A percentile compares a stretch with the other conserved stretches of the same genome.
Evolutionary conservation across 495 filamentous ascomycete genomes (phyloP).

Genomic region (Apodospora peruviana): DNA sequence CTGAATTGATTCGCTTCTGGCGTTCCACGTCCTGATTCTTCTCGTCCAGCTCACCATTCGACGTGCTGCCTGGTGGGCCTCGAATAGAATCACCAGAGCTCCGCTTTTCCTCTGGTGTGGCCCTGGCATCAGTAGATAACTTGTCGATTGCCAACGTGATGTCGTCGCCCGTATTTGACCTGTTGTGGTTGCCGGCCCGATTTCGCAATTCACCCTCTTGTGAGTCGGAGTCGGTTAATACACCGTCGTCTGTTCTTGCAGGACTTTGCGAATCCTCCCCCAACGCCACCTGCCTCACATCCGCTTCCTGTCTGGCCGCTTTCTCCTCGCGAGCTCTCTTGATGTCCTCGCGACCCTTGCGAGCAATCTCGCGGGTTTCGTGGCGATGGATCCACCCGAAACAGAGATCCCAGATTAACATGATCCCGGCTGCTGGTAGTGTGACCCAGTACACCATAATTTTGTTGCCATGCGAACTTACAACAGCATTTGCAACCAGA

Average conservation of each 20-base stretch:
- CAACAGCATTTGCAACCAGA: constrained; percentile 52
- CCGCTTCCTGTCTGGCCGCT: constrained; percentile 3
- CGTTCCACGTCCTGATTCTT: background rate
- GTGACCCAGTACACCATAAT: constrained; percentile 57
- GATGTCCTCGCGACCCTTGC: constrained; percentile 45
- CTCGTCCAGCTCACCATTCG: background rate
- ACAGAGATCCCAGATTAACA: constrained; percentile 56
- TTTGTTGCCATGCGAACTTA: constrained; percentile 29
- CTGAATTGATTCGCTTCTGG: background rate
- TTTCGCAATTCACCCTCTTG: background rate
- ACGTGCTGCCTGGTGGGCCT: background rate
- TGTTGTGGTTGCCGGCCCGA: background rate
- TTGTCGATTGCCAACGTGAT: background rate
- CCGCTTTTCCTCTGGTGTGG: background rate
- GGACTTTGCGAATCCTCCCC: background rate
- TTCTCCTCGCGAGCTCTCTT: constrained; percentile 34
- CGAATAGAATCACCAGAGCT: background rate
- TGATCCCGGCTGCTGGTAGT: constrained; percentile 55
- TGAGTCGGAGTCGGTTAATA: background rate
- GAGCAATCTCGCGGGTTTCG: constrained; percentile 55
- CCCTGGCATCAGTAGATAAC: background rate
- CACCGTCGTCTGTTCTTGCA: background rate
- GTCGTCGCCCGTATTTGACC: background rate
- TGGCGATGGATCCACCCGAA: constrained; percentile 54
- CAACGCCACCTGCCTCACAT: background rate